A percentile compares a stretch with the other conserved stretches of the same genome.
Evolutionary conservation across 495 filamentous ascomycete genomes (phyloP).

Genomic region (Neurospora africana): DNA sequence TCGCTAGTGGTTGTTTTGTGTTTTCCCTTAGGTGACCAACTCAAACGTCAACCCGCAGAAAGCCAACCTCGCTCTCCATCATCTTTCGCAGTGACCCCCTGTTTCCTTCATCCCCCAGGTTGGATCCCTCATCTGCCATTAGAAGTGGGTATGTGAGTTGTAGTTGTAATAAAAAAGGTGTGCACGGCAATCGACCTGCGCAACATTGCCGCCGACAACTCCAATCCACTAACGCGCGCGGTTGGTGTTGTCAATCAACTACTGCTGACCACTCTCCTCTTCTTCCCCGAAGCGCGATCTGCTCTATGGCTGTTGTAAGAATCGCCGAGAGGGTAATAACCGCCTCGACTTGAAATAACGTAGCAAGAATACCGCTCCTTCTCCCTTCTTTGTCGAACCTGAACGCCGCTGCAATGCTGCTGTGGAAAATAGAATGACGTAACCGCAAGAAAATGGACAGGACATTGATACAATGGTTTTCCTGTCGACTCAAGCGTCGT

Average conservation of each 20-base stretch:
- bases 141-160: background rate
- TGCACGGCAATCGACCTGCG: background rate
- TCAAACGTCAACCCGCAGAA: background rate
- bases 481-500: conserved; percentile 1
- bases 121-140: background rate
- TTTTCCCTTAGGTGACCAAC: background rate
- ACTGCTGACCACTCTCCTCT: background rate
- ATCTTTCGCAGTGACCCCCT: background rate
- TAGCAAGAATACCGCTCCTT: background rate
- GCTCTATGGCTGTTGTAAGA: background rate
- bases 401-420: conserved; percentile 50
- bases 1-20: background rate
- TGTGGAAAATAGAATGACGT: conserved; percentile 4
- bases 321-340: background rate
- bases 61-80: background rate
- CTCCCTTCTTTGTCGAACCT: conserved; percentile 24
- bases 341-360: background rate
- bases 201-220: background rate
- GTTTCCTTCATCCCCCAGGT: background rate
- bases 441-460: conserved; percentile 11
- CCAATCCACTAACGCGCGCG: background rate
- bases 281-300: background rate
- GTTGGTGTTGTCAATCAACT: background rate
- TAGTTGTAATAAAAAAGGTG: background rate
- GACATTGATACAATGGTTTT: conserved; percentile 26